Percentiles rank a stretch among this genome's conserved stretches.
Conservation (phyloP, 2,329 filamentous ascomycete species). For the Mollisiaceae sp. region DNA sequence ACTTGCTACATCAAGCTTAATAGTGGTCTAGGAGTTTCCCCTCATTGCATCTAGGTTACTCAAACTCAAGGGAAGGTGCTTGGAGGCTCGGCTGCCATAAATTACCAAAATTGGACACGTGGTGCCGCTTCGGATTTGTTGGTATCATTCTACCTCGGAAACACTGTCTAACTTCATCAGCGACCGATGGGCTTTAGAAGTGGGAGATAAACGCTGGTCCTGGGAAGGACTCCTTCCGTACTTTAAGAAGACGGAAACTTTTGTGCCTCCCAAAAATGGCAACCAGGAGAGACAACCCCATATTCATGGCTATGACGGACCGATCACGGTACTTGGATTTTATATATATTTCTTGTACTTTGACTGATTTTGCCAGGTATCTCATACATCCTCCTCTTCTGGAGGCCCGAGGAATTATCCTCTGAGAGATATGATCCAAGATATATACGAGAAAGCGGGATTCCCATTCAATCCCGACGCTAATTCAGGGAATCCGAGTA, state of each 20-base stretch:
- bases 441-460: conserved; percentile 47
- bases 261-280: conserved; percentile 30
- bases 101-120: conserved; percentile 36
- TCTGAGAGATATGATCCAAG: conserved; percentile 43
- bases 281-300: conserved; percentile 24
- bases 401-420: conserved; percentile 46
- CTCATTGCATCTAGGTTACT: neutral
- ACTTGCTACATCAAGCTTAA: neutral
- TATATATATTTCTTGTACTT: too few species aligned
- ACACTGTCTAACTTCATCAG: conserved; percentile 45
- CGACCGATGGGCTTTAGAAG: conserved; percentile 50
- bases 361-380: neutral
- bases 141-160: conserved; percentile 33
- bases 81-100: conserved; percentile 48
- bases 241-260: conserved; percentile 44
- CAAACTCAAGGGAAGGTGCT: conserved; percentile 47
- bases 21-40: neutral
- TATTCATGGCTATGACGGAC: conserved; percentile 41
- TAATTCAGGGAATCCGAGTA: conserved; percentile 46
- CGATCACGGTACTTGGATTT: conserved; percentile 36
- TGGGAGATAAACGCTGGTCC: conserved; percentile 50
- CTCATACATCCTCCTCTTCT: conserved; percentile 37
- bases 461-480: conserved; percentile 39
- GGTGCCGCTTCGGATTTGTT: conserved; percentile 47
- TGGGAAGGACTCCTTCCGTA: conserved; percentile 53